Evolutionary conservation across 2,329 filamentous ascomycete genomes (phyloP), one percentile per base, ranked within the genome.

Genomic region (Nothomitra cinnamomea): DNA sequence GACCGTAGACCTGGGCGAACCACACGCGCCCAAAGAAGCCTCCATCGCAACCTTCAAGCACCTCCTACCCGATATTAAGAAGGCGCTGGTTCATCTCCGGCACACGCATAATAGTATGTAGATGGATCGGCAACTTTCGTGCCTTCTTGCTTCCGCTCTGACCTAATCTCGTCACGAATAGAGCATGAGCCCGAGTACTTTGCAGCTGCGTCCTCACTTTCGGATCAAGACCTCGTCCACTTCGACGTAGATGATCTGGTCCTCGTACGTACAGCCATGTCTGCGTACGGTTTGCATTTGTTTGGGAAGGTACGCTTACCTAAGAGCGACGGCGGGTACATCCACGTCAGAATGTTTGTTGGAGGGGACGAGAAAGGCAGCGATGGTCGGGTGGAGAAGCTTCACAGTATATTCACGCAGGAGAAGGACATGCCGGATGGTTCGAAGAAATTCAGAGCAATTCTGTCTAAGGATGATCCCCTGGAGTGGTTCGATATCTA

Each of bases 171-270:
- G 32, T 47, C 43, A 25, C 32, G 19, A 12, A 2, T 43, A 74
- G 74, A 77, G 60, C 75, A 78, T 58, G 75, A 77, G 57, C 69
- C 69, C 7, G 70, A 74, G 56, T 77, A 76, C 62, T 78, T 78
- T 66, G 69, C 70, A n/a, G 69, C 72, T 1, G 72, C 72, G 52
- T 67, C 67, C 58, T 56, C 64, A 50, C 15, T 19, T 25, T n/a
- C 51, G 32, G 51, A 15, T 28, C 7, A 3, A 13, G 17, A 28
- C 22, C n/a, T 32, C 25, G 4, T 24, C 19, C 15, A 13, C 22
- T 70, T 70, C 57, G 56, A 61, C 32, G 59, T 63, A 17, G 61
- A 67, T 43, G 68, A 75, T 63, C 62, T 75, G 12, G 64, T 66
- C 21, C 57, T 63, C 43, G 72, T 75, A 21, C 70, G 73, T 53